Base-by-base conservation (phyloP, 768 basidiomycete species). In the Pisolithus sp. region DNA sequence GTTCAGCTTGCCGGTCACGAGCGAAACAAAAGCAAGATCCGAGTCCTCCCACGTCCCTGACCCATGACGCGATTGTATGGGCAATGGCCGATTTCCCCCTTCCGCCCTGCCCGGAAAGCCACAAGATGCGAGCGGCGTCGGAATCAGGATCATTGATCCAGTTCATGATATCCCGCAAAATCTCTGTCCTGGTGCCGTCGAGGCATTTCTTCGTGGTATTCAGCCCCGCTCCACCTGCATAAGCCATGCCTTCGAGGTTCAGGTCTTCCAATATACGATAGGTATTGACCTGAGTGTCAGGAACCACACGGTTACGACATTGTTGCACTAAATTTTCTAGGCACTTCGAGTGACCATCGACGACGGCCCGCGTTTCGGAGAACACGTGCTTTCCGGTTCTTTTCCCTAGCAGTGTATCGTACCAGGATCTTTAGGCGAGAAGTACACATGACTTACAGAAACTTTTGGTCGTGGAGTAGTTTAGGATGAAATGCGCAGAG, bases 11-110 rank as follows among this genome's bases (percentile, higher is more conserved):
- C 26, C 2, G 28, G 15, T 28, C 46, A 21, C 20, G 50, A 28
- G 57, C 41, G 28, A 62, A 54, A 38, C 55, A 64, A 31, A 63
- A 50, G 9, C 48, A 50, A 24, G 59, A 50, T n/a, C 59, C 62
- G 2, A 60, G 50, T 30, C 49, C 48, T 17, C 50, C 48, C 18
- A 53, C 9, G 10, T 53, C 30, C 23, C 49, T 6, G 39, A 54
- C 51, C 21, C 24, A 39, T 7, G 38, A 2, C 28, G 58, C 49
- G 23, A 53, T 53, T 13, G 57, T 51, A 36, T 57, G 43, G 5
- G 43, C 43, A 45, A 45, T 45, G 3, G 43, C 26, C 8, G 43
- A 45, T 45, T 45, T 45, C 17, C 43, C 43, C 43, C 28, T 45
- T 17, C 43, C 26, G 3, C 26, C 43, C 13, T 45, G 21, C 21